These are phyloP conservation scores for Saitozyma podzolica DNA, from an alignment of 768 basidiomycete genomes.

Conservation along the genomic window DNA sequence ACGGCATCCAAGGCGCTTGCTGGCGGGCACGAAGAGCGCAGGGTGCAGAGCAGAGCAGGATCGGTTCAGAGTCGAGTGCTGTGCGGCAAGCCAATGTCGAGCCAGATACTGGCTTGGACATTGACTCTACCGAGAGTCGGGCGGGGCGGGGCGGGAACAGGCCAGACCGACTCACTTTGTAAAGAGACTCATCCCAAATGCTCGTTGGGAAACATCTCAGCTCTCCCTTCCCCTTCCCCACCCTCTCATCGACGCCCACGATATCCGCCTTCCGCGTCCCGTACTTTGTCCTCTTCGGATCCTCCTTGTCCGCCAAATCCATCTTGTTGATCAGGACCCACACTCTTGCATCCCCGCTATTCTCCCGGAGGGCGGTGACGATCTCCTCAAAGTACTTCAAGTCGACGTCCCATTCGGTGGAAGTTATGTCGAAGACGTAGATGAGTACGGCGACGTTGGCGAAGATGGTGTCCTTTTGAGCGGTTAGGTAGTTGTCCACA, in stretches of 20 bases:
- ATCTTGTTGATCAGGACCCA: constrained; percentile 97
- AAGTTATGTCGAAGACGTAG: constrained; percentile 96
- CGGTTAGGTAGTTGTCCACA: constrained; percentile 93
- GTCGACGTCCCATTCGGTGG: constrained; percentile 76
- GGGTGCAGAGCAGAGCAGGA: too few species aligned
- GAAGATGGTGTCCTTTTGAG: constrained; percentile 91
- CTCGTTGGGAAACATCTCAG: constrained; percentile 86
- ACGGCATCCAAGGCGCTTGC: not conserved
- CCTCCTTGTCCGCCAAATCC: constrained; percentile 69
- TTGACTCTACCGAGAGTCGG: too few species aligned
- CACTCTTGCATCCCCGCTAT: constrained; percentile 65
- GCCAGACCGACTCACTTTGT: constrained; percentile 63
- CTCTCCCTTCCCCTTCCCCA: constrained; percentile 56
- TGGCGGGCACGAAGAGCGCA: not conserved
- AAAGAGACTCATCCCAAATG: constrained; percentile 95
- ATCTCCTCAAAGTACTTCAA: constrained; percentile 90
- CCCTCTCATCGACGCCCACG: constrained; percentile 60
- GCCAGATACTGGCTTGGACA: too few species aligned
- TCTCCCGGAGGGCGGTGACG: constrained; percentile 68
- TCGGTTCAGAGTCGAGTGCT: not conserved
- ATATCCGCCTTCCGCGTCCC: constrained; percentile 74
- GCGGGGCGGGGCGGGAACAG: too few species aligned
- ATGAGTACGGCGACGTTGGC: constrained; percentile 95
- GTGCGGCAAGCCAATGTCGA: too few species aligned
- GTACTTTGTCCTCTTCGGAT: constrained; percentile 62